These are phyloP conservation scores for Diaporthe sp. DNA, from an alignment of 2,329 filamentous ascomycete genomes.

Conservation along the genomic window DNA sequence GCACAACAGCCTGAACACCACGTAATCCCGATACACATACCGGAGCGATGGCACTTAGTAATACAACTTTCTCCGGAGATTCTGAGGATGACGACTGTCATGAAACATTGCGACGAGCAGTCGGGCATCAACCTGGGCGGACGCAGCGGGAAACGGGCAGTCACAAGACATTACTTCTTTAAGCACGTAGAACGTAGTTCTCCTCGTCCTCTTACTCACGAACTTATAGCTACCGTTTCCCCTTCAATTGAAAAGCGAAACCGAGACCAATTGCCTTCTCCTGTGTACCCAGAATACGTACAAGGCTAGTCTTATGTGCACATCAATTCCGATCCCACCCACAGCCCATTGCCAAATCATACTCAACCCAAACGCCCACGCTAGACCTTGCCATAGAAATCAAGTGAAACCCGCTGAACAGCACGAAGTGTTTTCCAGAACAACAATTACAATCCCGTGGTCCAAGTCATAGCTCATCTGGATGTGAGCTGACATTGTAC, in stretches of 20 bases:
- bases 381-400: background rate
- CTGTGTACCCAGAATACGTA: background rate
- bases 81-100: background rate
- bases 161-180: background rate
- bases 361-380: slow-evolving; percentile 17
- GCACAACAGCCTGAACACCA: background rate
- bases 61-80: background rate
- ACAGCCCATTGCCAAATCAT: background rate
- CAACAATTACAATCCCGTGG: slow-evolving; percentile 6
- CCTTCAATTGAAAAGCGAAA: background rate
- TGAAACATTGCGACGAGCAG: background rate
- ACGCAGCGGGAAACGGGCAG: background rate
- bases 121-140: background rate
- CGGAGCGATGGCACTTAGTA: background rate
- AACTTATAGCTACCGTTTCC: background rate
- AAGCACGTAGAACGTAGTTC: background rate
- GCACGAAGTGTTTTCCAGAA: background rate
- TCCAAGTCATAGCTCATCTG: slow-evolving; percentile 55
- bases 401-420: background rate
- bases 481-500: slow-evolving; percentile 56
- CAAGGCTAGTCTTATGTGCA: background rate
- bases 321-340: background rate
- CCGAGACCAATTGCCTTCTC: background rate
- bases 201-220: background rate
- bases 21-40: background rate